Conservation (phyloP, 1,284 basidiomycete species). For the Kwoniella shivajii region DNA sequence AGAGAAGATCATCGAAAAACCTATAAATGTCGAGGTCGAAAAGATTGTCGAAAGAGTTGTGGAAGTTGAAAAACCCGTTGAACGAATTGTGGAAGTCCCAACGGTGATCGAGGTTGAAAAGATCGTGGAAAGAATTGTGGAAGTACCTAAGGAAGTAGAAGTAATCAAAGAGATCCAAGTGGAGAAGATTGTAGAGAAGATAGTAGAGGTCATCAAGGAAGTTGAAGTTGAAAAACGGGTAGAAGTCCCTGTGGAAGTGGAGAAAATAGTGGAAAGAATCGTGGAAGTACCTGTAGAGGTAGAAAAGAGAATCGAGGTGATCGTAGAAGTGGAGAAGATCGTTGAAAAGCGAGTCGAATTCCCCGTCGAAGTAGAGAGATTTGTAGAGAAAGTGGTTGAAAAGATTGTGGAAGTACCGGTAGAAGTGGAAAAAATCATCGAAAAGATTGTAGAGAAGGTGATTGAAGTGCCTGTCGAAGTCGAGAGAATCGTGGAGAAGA, state of each 20-base stretch:
- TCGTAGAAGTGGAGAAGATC: conserved; percentile 32
- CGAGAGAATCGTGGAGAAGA: conserved; percentile 31
- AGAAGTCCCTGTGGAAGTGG: conserved; percentile 33
- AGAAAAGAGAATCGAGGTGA: conserved; percentile 42
- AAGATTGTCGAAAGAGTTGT: conserved; percentile 46
- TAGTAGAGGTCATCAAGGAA: conserved; percentile 48
- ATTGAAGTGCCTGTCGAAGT: conserved; percentile 42
- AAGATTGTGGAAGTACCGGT: conserved; percentile 32
- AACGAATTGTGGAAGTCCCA: conserved; percentile 39
- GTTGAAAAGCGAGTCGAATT: conserved; percentile 35
- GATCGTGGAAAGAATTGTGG: conserved; percentile 48
- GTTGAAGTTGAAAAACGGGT: conserved; percentile 50
- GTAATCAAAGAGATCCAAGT: conserved; percentile 27
- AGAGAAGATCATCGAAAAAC: conserved; percentile 37
- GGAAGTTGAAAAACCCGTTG: conserved; percentile 39
- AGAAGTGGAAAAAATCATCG: conserved; percentile 47
- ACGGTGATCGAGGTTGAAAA: conserved; percentile 45
- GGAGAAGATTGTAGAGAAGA: conserved; percentile 45
- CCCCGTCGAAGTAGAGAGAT: conserved; percentile 26
- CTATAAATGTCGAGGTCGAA: conserved; percentile 41
- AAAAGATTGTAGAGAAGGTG: conserved; percentile 52
- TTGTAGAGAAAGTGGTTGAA: conserved; percentile 32
- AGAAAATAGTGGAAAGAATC: conserved; percentile 41
- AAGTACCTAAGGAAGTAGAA: conserved; percentile 46
- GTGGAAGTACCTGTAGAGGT: conserved; percentile 44